A percentile compares a stretch with the other conserved stretches of the same genome.
These are phyloP conservation scores for Microascus cirrosus DNA, from an alignment of 2,329 filamentous ascomycete genomes.

Conservation along the genomic window DNA sequence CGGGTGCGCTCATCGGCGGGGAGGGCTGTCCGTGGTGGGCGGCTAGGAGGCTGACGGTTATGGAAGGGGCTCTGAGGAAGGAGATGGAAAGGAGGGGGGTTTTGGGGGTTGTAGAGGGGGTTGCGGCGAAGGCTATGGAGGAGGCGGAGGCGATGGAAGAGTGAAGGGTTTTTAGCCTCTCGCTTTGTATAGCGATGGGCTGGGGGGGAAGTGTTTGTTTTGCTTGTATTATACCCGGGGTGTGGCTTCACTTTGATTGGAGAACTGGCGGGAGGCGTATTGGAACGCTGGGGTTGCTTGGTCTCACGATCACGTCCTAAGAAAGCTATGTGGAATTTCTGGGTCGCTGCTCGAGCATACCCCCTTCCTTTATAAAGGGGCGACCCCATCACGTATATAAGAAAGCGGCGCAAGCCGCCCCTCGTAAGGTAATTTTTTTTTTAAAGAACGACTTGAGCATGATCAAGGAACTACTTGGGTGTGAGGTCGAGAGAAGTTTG, in stretches of 20 bases:
- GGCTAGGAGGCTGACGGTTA: conserved; percentile 8
- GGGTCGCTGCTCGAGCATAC: no score
- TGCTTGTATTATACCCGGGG: background rate
- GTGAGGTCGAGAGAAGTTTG: no score
- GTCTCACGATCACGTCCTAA: no score
- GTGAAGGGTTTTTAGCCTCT: background rate
- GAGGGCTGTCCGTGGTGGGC: conserved; percentile 15
- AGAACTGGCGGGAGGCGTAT: no score
- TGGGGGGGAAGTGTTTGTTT: background rate
- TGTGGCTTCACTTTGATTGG: background rate
- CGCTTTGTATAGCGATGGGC: background rate
- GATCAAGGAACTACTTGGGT: no score
- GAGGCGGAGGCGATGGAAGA: background rate
- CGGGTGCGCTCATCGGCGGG: conserved; percentile 9
- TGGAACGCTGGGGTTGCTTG: no score
- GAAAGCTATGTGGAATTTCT: no score
- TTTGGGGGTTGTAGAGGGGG: conserved; percentile 1
- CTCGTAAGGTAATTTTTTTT: no score
- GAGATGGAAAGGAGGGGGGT: conserved; percentile 9
- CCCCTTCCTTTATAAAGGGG: no score
- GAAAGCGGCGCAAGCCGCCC: no score
- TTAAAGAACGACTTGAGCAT: no score
- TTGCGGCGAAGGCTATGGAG: background rate
- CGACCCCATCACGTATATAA: no score
- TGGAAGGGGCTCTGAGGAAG: conserved; percentile 10